Evolutionary conservation across 768 basidiomycete species (phyloP), one percentile per base, ranked within the genome.

Genomic region (Phlebiopsis flavidoalba): DNA sequence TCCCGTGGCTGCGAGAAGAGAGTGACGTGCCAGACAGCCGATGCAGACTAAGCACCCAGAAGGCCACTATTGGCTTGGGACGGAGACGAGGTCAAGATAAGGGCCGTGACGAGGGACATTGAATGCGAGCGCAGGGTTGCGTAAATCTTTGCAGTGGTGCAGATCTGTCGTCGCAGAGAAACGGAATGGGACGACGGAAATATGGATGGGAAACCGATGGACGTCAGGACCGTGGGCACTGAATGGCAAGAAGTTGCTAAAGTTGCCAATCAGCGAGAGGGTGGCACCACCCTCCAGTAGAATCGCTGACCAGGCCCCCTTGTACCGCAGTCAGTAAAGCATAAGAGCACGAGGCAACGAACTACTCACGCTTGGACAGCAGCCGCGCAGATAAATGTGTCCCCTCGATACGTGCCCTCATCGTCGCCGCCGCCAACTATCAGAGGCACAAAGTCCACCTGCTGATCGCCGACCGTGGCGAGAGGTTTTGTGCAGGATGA

Each of bases 371-470:
- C 84, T 76, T 94, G 92, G 45, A 87, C 77, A 45, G 91, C 93
- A 46, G 93, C 86, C 46, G 90, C 84, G 70, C 93, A 95, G 40
- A 94, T 83, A 70, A 94, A 95, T 59, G 80, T 85, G 70, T 95
- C 93, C 1, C 85, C 91, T 67, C 93, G 81, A 67, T 94, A 95
- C 4, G 91, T 93, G 45, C 70, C 69, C 51, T 85, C 77, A 0
- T 62, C 62, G 73, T 93, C 91, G 2, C 92, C 91, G 17, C 93
- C 93, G n/a, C 93, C 93, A 1, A 95, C 88, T 51, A 95, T 78
- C 22, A 94, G 76, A 7, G 92, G 91, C 21, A 83, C 80, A 64
- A 84, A 90, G 50, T 82, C 83, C 37, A 87, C 77, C 63, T 86
- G 77, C 58, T 83, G 73, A 53, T 83, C 72, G 22, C 93, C 93